Percentiles rank a stretch among this genome's conserved stretches.
Conservation (phyloP, 768 basidiomycete species). For the Lactarius hatsudake region DNA sequence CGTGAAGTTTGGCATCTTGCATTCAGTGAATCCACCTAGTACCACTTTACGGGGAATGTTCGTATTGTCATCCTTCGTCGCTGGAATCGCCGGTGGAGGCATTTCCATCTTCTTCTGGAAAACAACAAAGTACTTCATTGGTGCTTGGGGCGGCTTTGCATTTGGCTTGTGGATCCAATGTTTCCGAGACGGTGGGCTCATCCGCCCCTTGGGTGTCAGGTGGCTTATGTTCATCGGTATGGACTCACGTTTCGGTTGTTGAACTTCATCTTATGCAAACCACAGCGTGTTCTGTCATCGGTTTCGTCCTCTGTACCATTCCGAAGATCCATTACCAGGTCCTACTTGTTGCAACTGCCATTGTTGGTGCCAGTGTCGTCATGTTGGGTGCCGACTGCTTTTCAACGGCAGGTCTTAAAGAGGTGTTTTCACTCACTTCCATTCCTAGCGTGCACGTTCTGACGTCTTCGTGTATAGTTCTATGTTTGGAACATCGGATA, state of each 20-base stretch:
- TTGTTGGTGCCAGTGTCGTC: constrained; percentile 87
- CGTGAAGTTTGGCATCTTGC: constrained; percentile 80
- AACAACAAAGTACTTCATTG: constrained; percentile 77
- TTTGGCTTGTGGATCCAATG: constrained; percentile 86
- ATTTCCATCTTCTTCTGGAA: constrained; percentile 93
- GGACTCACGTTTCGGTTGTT: constrained; percentile 25
- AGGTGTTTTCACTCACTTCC: constrained; percentile 45
- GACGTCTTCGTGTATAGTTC: constrained; percentile 57
- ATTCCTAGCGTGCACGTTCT: constrained; percentile 11
- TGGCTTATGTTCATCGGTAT: constrained; percentile 90
- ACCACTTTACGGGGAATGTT: constrained; percentile 85
- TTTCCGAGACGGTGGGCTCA: constrained; percentile 78
- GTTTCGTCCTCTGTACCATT: constrained; percentile 82
- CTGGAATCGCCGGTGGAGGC: constrained; percentile 81
- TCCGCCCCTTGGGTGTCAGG: constrained; percentile 70
- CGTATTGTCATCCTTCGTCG: constrained; percentile 75
- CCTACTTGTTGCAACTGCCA: constrained; percentile 80
- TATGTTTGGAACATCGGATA: constrained; percentile 97
- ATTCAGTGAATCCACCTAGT: constrained; percentile 78
- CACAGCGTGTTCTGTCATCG: constrained; percentile 65
- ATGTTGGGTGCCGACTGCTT: constrained; percentile 94
- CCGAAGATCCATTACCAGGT: constrained; percentile 86
- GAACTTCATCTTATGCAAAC: constrained; percentile 27
- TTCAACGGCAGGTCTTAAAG: constrained; percentile 88
- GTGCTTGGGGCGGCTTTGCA: constrained; percentile 85